phyloP scores from a whole-genome alignment of 192 early-diverging fungal species.

The Backusella westeae region DNA sequence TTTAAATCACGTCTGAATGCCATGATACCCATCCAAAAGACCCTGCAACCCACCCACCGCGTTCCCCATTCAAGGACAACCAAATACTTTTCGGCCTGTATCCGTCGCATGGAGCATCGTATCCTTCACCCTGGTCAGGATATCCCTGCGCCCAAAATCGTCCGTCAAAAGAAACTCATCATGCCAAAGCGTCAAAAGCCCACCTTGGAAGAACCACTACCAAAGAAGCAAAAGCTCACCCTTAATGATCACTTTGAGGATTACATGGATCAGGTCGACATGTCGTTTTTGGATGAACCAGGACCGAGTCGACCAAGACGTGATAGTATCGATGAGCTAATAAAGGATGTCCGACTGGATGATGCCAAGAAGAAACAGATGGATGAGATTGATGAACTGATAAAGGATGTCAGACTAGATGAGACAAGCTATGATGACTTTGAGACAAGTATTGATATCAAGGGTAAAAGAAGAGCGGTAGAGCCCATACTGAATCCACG shows the following conservation, averaged over 20 bases:
- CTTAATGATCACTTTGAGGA: background rate
- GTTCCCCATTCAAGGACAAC: conserved; percentile 12
- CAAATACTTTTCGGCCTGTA: background rate
- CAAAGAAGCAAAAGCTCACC: background rate
- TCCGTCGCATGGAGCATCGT: conserved; percentile 17
- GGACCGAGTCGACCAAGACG: too few relatives aligned
- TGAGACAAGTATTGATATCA: background rate
- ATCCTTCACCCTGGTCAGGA: conserved; percentile 2
- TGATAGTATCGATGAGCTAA: too few relatives aligned
- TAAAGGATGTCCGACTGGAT: background rate
- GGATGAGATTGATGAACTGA: background rate
- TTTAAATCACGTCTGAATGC: background rate
- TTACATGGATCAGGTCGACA: background rate
- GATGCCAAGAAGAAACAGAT: background rate
- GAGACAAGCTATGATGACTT: background rate
- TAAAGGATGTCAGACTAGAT: background rate
- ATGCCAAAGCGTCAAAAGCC: background rate
- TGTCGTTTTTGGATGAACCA: background rate
- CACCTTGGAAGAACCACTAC: background rate
- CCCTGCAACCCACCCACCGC: background rate
- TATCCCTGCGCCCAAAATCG: background rate
- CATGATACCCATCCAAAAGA: conserved; percentile 1
- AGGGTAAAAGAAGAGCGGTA: background rate
- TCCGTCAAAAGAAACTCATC: background rate
- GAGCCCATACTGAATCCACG: background rate